Conservation (phyloP, 2,329 filamentous ascomycete genomes). For the Verticillium dahliae region DNA sequence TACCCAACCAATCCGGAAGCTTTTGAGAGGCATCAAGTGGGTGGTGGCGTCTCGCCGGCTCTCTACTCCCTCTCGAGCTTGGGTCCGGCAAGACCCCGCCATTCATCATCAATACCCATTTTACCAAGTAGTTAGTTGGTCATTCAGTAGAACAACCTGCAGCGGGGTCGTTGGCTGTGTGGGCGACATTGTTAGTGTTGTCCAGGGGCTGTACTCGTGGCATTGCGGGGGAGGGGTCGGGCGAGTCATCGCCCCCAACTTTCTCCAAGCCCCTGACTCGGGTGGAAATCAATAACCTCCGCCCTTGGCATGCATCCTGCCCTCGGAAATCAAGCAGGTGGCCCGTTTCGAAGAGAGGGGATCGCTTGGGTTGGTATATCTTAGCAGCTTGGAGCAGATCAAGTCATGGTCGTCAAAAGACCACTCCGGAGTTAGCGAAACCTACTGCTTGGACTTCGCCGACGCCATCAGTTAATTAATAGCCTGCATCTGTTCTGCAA, state of each 20-base stretch:
- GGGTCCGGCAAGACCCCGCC: no score
- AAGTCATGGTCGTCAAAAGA: no score
- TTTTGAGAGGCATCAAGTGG: background rate
- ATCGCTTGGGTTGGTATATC: background rate
- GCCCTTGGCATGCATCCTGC: background rate
- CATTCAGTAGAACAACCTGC: background rate
- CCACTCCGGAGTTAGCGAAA: background rate
- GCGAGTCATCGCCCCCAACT: background rate
- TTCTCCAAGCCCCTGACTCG: background rate
- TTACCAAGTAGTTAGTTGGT: background rate
- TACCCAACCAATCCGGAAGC: background rate
- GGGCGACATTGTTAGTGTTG: background rate
- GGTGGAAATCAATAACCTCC: constrained; percentile 1
- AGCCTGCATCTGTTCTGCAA: background rate
- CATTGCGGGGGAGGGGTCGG: background rate
- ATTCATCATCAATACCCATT: no score
- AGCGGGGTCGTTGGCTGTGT: background rate
- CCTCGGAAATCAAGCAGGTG: no score
- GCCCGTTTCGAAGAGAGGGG: no score
- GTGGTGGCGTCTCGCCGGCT: background rate
- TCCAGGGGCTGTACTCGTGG: background rate
- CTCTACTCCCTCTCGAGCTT: background rate
- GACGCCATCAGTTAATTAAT: background rate
- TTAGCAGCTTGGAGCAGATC: background rate
- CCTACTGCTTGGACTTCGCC: background rate